Evolutionary conservation across 2,329 filamentous ascomycete genomes (phyloP).

Genomic region (Arthrobotrys entomopaga): DNA sequence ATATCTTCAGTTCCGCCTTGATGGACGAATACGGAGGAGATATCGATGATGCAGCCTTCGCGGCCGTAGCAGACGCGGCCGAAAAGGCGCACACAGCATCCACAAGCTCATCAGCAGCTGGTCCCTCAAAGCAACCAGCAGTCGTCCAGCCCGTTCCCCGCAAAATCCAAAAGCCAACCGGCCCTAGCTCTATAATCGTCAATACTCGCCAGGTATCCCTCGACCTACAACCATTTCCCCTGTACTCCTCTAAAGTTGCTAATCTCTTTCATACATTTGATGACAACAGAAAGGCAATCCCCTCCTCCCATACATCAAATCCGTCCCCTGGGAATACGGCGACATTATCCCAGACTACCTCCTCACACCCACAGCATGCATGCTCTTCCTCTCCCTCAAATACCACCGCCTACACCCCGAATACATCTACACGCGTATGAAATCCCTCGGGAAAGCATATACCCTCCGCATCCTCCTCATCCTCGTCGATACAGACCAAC

Average conservation of each 20-base stretch:
- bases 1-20: constrained; percentile 50
- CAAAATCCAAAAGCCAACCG: constrained; percentile 51
- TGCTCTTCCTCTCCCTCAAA: constrained; percentile 91
- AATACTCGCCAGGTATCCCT: constrained; percentile 60
- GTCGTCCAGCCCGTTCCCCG: constrained; percentile 53
- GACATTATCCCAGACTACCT: constrained; percentile 97
- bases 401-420: constrained; percentile 97
- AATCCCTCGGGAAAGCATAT: constrained; percentile 84
- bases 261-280: constrained; percentile 6
- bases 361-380: constrained; percentile 85
- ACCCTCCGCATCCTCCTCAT: constrained; percentile 86
- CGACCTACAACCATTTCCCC: constrained; percentile 64
- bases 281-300: constrained; percentile 83
- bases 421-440: constrained; percentile 95
- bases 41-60: constrained; percentile 69
- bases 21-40: constrained; percentile 67
- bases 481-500: constrained; percentile 86
- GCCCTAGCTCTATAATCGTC: constrained; percentile 56
- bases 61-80: constrained; percentile 68
- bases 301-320: constrained; percentile 81
- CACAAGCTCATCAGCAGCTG: constrained; percentile 57
- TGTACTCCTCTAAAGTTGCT: constrained; percentile 71
- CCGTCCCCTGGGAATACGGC: constrained; percentile 93
- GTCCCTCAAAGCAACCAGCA: constrained; percentile 54
- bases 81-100: constrained; percentile 56